Base-by-base conservation (phyloP, 2,329 filamentous ascomycete genomes). In the Dothideomycetidae sp. region DNA sequence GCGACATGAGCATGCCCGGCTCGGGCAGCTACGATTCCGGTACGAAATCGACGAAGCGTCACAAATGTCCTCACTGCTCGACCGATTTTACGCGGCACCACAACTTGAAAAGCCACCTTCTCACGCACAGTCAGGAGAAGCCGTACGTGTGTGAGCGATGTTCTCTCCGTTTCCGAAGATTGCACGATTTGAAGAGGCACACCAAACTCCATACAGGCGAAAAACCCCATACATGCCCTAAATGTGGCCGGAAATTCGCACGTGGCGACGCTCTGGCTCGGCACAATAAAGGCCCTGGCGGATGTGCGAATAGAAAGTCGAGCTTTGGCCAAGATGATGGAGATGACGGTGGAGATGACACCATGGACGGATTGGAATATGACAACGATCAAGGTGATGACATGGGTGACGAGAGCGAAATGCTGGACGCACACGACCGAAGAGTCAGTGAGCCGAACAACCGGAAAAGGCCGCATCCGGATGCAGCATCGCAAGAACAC, bases 41-140 rank as follows among this genome's bases (percentile, higher is more conserved):
- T 37, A 75, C 76, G 33, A 73, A 75, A 49, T 83, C 84, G 4
- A 70, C 73, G 36, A 94, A 93, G 63, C 88, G 90, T 53, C 88
- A 98, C 63, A 93, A 90, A 58, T 98, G 90, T 53, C 88, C 84
- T 1, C 93, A 93, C 57, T 98, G 90, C 66, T 75, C 84, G 28
- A 94, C 90, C 4, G 90, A 93, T 52, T 98, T 98, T 50, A 98
- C 90, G 17, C 75, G 90, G 31, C 90, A 96, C 55, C 90, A 96
- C 56, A 96, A 98, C 52, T 71, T 96, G 17, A 98, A 96, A 63
- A 94, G 85, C 49, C 90, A 98, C 62, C 71, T 98, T 40, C 73
- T 98, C 54, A 96, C 90, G 1, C 90, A 96, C 59, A 94, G 86
- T 52, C 88, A 98, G 66, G 90, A 98, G 59, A 98, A 98, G 60